Evolutionary conservation across 805 yeast species (phyloP), one percentile per base, ranked within the genome.

Genomic region (Alloascoidea africana): DNA sequence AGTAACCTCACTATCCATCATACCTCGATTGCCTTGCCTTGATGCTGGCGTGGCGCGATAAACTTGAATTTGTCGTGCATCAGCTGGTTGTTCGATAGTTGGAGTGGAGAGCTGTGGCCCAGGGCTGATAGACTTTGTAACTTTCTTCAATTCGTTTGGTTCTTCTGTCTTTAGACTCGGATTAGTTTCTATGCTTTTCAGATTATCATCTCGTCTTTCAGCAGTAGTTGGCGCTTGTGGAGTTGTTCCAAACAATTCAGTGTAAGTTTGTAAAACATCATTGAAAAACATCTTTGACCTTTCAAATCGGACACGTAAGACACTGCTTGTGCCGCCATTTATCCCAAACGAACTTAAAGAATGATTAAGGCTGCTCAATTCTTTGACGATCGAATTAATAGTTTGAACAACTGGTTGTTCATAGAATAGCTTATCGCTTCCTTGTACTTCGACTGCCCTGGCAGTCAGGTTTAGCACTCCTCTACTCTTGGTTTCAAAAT

Each of bases 381-480:
- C 36, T n/a, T 37, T 33, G 14, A 44, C 33, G 6, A 27, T 27
- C 6, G 16, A 16, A 36, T 42, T 44, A 33, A 48, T 47, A 30
- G 41, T 32, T 35, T 48, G 50, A 6, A 48, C 48, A 4, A 39
- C 36, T 3, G 52, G 48, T 11, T 38, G 8, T 32, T 44, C 48
- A 37, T 48, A 48, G 14, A 36, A 14, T 6, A 38, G 27, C 17
- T 17, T 14, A 8, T n/a, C 16, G 15, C 14, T 16, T 4, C 33
- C 32, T 34, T 16, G 33, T 18, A 30, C 19, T 14, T 14, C 14
- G 13, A 37, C 37, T 3, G 40, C 19, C 32, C 52, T 36, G 16
- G 37, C 14, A 2, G 52, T 48, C 30, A 50, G 37, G 33, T 47
- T 47, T 39, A 50, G 39, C 11, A 49, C 51, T 1, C 46, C 40